phyloP scores from a whole-genome alignment of 1,284 basidiomycete genomes.

The Trichosporon sp. region DNA sequence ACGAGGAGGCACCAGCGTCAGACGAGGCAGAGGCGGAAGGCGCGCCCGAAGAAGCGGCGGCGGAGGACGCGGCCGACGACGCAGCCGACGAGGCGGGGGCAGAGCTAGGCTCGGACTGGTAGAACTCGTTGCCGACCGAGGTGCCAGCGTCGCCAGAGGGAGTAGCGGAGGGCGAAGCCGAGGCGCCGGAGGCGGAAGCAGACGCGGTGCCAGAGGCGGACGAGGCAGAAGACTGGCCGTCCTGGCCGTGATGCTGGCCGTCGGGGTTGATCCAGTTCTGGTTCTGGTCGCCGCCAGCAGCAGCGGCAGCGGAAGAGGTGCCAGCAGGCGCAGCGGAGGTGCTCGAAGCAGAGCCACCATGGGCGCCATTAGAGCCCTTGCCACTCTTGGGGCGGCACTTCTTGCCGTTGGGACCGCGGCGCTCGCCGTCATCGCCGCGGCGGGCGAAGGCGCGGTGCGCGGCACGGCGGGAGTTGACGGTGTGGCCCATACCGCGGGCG shows the following conservation, averaged over 20 bases:
- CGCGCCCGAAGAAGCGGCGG: neutral
- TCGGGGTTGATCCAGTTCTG: constrained; percentile 5
- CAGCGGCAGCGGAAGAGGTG: neutral
- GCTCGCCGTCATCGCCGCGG: neutral
- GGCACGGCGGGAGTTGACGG: neutral
- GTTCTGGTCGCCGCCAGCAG: neutral
- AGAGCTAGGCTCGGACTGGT: neutral
- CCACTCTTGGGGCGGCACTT: constrained; percentile 5
- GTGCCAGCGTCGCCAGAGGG: neutral
- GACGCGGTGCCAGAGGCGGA: neutral
- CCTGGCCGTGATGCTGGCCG: neutral
- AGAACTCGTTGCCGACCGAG: constrained; percentile 1
- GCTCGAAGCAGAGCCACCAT: no score
- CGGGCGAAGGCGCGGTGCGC: constrained; percentile 12
- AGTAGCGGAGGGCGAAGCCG: neutral
- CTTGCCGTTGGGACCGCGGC: neutral
- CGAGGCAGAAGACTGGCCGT: neutral
- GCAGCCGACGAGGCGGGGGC: neutral
- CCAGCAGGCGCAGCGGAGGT: no score
- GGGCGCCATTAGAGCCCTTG: neutral
- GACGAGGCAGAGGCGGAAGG: no score
- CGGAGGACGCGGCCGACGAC: neutral
- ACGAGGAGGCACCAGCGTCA: neutral
- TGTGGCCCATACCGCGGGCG: neutral
- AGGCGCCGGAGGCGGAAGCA: neutral